phyloP scores from a whole-genome alignment of 306 rosid genomes.

The Begonia peltatifolia region DNA sequence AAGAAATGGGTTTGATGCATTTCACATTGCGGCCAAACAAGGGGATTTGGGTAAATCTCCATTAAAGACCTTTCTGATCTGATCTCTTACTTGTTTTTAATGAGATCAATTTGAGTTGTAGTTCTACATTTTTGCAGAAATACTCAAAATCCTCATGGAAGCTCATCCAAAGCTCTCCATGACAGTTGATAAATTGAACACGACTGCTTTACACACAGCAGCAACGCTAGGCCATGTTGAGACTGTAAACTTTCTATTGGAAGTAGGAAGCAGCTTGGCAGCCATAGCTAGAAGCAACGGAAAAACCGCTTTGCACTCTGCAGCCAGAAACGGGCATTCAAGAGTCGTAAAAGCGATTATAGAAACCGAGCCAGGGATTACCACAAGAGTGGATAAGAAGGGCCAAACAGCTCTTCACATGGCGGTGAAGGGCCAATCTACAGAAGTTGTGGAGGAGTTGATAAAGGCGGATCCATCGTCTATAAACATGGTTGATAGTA shows the following conservation, averaged over 20 bases:
- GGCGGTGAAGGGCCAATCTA: conserved; percentile 86
- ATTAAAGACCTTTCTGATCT: not conserved
- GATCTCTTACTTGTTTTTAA: not conserved
- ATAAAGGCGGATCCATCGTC: conserved; percentile 43
- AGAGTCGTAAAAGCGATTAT: conserved; percentile 50
- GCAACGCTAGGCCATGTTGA: conserved; percentile 78
- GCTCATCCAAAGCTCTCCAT: conserved; percentile 68
- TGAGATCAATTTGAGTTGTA: not conserved
- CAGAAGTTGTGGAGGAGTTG: conserved; percentile 62
- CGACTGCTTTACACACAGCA: conserved; percentile 94
- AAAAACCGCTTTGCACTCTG: conserved; percentile 86
- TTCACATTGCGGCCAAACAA: conserved; percentile 94
- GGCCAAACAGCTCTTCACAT: conserved; percentile 96
- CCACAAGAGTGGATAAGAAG: conserved; percentile 62
- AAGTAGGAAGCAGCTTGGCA: conserved; percentile 67
- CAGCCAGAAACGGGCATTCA: conserved; percentile 85
- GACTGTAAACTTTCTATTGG: conserved; percentile 53
- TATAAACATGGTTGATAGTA: conserved; percentile 59
- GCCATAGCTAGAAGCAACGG: conserved; percentile 89
- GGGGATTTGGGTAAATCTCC: conserved; percentile 59
- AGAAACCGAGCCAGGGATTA: conserved; percentile 42
- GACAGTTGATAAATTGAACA: conserved; percentile 87
- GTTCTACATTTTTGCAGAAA: conserved; percentile 33
- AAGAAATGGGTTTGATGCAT: conserved; percentile 85
- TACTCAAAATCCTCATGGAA: conserved; percentile 63